Percentiles rank a stretch among this genome's conserved stretches.
phyloP scores from a whole-genome alignment of 768 basidiomycete species.

The Mycena latifolia region DNA sequence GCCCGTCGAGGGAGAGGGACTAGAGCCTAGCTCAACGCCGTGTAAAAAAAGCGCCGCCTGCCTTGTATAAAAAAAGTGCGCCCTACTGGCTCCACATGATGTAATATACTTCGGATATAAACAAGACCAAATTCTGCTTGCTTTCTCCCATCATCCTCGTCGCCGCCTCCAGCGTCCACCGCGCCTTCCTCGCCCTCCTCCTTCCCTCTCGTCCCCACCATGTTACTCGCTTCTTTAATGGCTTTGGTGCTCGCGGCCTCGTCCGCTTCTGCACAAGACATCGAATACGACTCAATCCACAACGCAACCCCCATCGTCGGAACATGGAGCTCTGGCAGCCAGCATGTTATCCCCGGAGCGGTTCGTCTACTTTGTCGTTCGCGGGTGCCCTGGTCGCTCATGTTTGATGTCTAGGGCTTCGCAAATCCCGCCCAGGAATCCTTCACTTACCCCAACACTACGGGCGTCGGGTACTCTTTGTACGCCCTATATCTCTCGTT shows the following conservation, averaged over 20 bases:
- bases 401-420: conserved; percentile 68
- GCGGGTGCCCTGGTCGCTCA: conserved; percentile 12
- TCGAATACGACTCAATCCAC: conserved; percentile 58
- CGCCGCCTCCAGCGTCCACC: not conserved
- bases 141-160: conserved; percentile 14
- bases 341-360: conserved; percentile 81
- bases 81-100: no score
- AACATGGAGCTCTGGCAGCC: conserved; percentile 89
- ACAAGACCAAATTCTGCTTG: conserved; percentile 15
- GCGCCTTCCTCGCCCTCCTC: not conserved
- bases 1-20: conserved; percentile 27
- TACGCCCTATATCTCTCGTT: conserved; percentile 54
- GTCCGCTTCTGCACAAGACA: conserved; percentile 51
- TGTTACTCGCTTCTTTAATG: conserved; percentile 56
- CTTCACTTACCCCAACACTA: conserved; percentile 87
- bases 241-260: conserved; percentile 54
- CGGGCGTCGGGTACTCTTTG: conserved; percentile 93
- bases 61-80: no score
- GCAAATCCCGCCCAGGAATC: conserved; percentile 85
- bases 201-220: conserved; percentile 35
- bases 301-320: conserved; percentile 82
- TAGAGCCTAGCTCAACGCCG: not conserved
- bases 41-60: no score
- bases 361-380: conserved; percentile 63
- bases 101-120: not conserved